These are phyloP conservation scores for Yamagishiella unicocca DNA, from an alignment of 139 green algal genomes.

Conservation along the genomic window DNA sequence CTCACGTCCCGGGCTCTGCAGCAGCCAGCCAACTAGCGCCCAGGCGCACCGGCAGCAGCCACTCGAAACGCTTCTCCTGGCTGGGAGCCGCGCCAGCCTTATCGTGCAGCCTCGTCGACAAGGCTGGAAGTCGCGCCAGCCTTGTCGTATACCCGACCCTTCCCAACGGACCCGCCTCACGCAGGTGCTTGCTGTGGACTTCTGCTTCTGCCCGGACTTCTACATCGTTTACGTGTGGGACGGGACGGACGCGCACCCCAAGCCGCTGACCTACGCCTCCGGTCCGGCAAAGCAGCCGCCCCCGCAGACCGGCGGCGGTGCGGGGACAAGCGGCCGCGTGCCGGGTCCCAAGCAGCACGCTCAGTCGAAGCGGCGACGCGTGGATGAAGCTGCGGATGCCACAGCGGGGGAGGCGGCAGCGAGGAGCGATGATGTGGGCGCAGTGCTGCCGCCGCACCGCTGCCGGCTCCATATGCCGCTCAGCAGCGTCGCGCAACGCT, in stretches of 20 bases:
- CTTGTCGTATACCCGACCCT: too few relatives aligned
- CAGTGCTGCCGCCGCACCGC: background rate
- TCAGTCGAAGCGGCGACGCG: background rate
- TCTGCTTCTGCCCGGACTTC: background rate
- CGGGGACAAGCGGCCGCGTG: background rate
- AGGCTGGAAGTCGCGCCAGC: too few relatives aligned
- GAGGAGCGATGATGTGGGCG: too few relatives aligned
- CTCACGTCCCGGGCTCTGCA: too few relatives aligned
- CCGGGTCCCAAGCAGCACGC: background rate
- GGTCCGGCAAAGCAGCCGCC: background rate
- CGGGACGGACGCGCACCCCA: conserved; percentile 8
- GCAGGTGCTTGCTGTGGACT: conserved; percentile 39
- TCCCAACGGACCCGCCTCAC: too few relatives aligned
- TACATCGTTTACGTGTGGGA: conserved; percentile 36
- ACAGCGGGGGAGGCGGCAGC: background rate
- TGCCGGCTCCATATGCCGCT: conserved; percentile 5
- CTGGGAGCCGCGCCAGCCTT: too few relatives aligned
- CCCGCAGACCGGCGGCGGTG: too few relatives aligned
- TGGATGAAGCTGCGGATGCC: background rate
- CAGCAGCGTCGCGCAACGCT: background rate
- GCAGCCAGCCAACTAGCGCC: too few relatives aligned
- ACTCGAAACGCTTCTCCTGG: too few relatives aligned
- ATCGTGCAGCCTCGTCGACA: too few relatives aligned
- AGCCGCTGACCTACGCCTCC: background rate
- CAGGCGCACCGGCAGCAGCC: too few relatives aligned